Evolutionary conservation across 768 basidiomycete genomes (phyloP).

Genomic region (Lentinula sp.): DNA sequence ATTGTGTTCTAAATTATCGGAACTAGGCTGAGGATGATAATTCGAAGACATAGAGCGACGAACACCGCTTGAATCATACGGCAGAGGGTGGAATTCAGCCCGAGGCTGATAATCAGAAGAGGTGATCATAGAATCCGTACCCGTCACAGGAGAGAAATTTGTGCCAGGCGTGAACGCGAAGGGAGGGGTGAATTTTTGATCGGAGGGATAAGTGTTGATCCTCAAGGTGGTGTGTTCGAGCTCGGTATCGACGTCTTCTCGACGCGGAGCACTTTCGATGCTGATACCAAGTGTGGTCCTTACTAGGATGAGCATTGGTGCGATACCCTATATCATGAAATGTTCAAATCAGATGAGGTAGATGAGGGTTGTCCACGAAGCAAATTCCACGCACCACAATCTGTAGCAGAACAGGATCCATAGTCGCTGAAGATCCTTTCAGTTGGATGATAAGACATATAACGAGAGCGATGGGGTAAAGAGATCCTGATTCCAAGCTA

Average conservation of each 20-base stretch:
- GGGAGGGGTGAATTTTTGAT: background rate
- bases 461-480: conserved; percentile 4
- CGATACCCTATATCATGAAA: background rate
- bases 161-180: background rate
- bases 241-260: background rate
- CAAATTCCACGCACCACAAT: background rate
- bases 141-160: background rate
- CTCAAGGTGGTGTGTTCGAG: background rate
- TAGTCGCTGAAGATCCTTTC: background rate
- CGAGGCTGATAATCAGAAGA: background rate
- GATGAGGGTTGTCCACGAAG: background rate
- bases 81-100: background rate
- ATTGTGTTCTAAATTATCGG: background rate
- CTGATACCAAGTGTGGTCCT: background rate
- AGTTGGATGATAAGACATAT: conserved; percentile 3
- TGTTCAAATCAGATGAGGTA: background rate
- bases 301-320: background rate
- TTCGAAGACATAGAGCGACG: background rate
- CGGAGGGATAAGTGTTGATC: background rate
- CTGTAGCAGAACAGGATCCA: background rate
- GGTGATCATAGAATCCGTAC: background rate
- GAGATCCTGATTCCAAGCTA: conserved; percentile 1
- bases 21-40: background rate
- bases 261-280: background rate
- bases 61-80: background rate